A percentile compares a stretch with the other conserved stretches of the same genome.
These are phyloP conservation scores for Hypoxylon sp. DNA, from an alignment of 2,329 filamentous ascomycete genomes.

Conservation along the genomic window DNA sequence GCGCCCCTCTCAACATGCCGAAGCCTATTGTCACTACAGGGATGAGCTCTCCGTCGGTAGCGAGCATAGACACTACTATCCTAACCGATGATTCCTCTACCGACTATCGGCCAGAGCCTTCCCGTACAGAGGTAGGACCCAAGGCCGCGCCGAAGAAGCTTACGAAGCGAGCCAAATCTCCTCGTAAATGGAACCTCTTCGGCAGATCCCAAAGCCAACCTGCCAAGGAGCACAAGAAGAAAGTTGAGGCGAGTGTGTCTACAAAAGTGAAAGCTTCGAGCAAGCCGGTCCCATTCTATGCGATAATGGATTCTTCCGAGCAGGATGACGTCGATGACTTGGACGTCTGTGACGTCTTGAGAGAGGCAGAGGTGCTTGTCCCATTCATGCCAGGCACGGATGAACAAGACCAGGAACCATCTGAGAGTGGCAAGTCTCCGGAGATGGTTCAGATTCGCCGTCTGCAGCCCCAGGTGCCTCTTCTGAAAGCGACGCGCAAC, in stretches of 20 bases:
- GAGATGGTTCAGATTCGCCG: conserved; percentile 6
- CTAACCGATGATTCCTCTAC: conserved; percentile 64
- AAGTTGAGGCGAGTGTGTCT: conserved; percentile 51
- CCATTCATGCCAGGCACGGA: conserved; percentile 11
- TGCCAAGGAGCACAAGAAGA: conserved; percentile 48
- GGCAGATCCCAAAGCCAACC: conserved; percentile 60
- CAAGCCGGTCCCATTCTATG: conserved; percentile 66
- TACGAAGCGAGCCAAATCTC: conserved; percentile 62
- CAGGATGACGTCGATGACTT: conserved; percentile 52
- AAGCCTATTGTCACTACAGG: conserved; percentile 60
- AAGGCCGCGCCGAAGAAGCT: conserved; percentile 59
- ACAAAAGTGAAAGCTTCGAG: conserved; percentile 58
- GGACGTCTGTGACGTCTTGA: conserved; percentile 58
- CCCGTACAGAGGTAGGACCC: conserved; percentile 44
- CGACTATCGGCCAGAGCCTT: conserved; percentile 50
- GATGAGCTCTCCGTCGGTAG: conserved; percentile 57
- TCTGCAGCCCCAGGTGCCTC: conserved; percentile 1
- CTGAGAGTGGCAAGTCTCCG: conserved; percentile 25
- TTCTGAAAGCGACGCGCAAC: not conserved
- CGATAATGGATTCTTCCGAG: conserved; percentile 67
- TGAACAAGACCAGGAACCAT: conserved; percentile 29
- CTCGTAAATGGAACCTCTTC: conserved; percentile 71
- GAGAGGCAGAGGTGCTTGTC: conserved; percentile 55
- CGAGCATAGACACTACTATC: conserved; percentile 64
- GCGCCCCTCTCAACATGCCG: conserved; percentile 56